Evolutionary conservation across 1,284 basidiomycete species (phyloP).

Genomic region (Sporisorium iseilematis-ciliati): DNA sequence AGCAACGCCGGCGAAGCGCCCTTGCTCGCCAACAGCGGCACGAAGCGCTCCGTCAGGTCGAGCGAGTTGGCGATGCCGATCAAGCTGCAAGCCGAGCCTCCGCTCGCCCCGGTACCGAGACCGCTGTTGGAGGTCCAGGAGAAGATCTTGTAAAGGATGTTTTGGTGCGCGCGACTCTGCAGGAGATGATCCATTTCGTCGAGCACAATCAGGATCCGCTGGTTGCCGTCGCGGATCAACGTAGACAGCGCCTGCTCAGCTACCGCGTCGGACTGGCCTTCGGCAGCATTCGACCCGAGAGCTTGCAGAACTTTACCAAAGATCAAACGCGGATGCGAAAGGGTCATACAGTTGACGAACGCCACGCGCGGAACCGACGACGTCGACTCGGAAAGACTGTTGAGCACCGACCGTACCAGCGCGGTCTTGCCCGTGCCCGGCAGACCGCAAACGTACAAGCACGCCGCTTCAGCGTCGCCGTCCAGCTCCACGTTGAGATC

Average conservation of each 20-base stretch:
- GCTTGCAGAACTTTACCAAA: slow-evolving; percentile 57
- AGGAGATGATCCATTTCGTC: slow-evolving; percentile 72
- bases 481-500: slow-evolving; percentile 50
- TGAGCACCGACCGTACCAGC: slow-evolving; percentile 68
- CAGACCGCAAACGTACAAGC: slow-evolving; percentile 71
- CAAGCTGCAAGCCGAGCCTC: slow-evolving; percentile 32
- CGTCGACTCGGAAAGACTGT: slow-evolving; percentile 39
- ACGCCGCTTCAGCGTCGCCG: slow-evolving; percentile 50
- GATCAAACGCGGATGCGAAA: slow-evolving; percentile 65
- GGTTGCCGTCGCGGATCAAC: slow-evolving; percentile 37
- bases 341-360: slow-evolving; percentile 71
- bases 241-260: slow-evolving; percentile 40
- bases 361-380: slow-evolving; percentile 44
- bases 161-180: slow-evolving; percentile 62
- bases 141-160: slow-evolving; percentile 70
- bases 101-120: slow-evolving; percentile 4
- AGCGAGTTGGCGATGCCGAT: slow-evolving; percentile 67
- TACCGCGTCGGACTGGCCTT: slow-evolving; percentile 42
- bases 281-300: slow-evolving; percentile 50
- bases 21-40: slow-evolving; percentile 63
- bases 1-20: slow-evolving; percentile 68
- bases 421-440: slow-evolving; percentile 72
- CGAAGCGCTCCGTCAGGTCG: slow-evolving; percentile 65
- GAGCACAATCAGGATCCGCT: slow-evolving; percentile 69
- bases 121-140: slow-evolving; percentile 47